Percentiles rank a stretch among this genome's conserved stretches.
These are phyloP conservation scores for Globisporangium megalacanthum DNA, from an alignment of 352 stramenopile genomes.

Conservation along the genomic window DNA sequence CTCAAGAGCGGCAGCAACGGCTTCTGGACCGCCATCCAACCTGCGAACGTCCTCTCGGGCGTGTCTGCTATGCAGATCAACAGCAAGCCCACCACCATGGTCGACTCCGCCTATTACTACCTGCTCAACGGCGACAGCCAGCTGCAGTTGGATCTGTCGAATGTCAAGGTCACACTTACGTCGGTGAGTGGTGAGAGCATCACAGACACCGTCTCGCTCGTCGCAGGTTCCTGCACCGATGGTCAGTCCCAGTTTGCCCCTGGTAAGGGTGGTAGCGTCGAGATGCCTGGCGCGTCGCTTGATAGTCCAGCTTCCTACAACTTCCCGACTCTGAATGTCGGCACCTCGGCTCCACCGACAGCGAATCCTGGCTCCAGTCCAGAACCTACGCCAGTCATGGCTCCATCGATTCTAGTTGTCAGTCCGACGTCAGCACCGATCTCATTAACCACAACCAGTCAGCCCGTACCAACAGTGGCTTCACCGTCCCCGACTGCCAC, in stretches of 20 bases:
- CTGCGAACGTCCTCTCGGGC: slow-evolving; percentile 41
- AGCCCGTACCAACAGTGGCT: too few species aligned
- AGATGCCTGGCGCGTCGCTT: too few species aligned
- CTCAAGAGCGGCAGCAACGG: slow-evolving; percentile 60
- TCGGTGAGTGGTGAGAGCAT: slow-evolving; percentile 49
- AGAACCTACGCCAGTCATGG: too few species aligned
- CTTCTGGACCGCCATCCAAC: slow-evolving; percentile 57
- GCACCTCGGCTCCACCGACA: too few species aligned
- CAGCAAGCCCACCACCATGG: slow-evolving; percentile 44
- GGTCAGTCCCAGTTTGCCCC: slow-evolving; percentile 28
- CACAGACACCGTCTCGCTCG: slow-evolving; percentile 40
- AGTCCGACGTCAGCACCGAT: too few species aligned
- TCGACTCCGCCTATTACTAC: slow-evolving; percentile 70
- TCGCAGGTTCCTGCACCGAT: slow-evolving; percentile 23
- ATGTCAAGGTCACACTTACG: slow-evolving; percentile 39
- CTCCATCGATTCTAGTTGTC: too few species aligned
- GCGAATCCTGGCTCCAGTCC: too few species aligned
- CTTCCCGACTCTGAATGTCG: too few species aligned
- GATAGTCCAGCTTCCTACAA: too few species aligned
- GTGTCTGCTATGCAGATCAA: slow-evolving; percentile 61
- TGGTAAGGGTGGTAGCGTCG: too few species aligned
- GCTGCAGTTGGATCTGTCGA: slow-evolving; percentile 25
- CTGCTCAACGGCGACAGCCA: slow-evolving; percentile 22
- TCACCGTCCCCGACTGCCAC: too few species aligned
- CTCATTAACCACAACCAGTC: too few species aligned